phyloP scores from a whole-genome alignment of 1,284 basidiomycete species.

The Cryptococcus neoformans region DNA sequence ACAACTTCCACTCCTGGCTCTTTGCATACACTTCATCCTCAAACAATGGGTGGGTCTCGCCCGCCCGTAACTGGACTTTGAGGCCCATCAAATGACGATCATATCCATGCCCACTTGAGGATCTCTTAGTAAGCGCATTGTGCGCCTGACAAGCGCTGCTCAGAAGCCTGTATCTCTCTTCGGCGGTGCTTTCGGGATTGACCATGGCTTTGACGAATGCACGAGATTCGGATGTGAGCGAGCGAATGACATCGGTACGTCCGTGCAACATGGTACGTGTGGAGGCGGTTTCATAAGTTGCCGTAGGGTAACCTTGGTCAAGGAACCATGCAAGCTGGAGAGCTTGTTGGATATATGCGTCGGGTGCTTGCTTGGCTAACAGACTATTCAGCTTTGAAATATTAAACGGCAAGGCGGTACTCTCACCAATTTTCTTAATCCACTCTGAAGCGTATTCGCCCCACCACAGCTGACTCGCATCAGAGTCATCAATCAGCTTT shows the following conservation, averaged over 20 bases:
- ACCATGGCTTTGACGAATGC: slow-evolving; percentile 76
- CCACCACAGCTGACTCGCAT: slow-evolving; percentile 82
- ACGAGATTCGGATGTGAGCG: slow-evolving; percentile 71
- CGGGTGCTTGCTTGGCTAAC: slow-evolving; percentile 71
- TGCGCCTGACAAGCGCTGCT: slow-evolving; percentile 70
- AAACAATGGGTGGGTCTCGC: slow-evolving; percentile 58
- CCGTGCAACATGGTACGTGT: slow-evolving; percentile 89
- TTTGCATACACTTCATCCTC: slow-evolving; percentile 73
- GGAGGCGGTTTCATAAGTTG: slow-evolving; percentile 92
- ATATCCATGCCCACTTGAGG: slow-evolving; percentile 78
- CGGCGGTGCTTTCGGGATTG: slow-evolving; percentile 47
- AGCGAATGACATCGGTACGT: slow-evolving; percentile 88
- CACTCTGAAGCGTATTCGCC: slow-evolving; percentile 82
- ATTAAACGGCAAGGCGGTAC: neutral
- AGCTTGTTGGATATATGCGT: slow-evolving; percentile 90
- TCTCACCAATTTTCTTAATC: slow-evolving; percentile 75
- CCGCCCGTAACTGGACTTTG: slow-evolving; percentile 59
- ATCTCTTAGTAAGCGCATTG: slow-evolving; percentile 69
- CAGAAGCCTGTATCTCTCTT: slow-evolving; percentile 57
- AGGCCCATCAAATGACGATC: slow-evolving; percentile 92
- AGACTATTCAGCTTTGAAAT: neutral
- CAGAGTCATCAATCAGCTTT: slow-evolving; percentile 70
- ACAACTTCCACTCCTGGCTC: slow-evolving; percentile 85
- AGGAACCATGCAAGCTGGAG: slow-evolving; percentile 90
- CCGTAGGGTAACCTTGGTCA: slow-evolving; percentile 71